Percentiles rank a stretch among this genome's conserved stretches.
Conservation (phyloP, 495 filamentous ascomycete genomes). For the Letharia lupina region DNA sequence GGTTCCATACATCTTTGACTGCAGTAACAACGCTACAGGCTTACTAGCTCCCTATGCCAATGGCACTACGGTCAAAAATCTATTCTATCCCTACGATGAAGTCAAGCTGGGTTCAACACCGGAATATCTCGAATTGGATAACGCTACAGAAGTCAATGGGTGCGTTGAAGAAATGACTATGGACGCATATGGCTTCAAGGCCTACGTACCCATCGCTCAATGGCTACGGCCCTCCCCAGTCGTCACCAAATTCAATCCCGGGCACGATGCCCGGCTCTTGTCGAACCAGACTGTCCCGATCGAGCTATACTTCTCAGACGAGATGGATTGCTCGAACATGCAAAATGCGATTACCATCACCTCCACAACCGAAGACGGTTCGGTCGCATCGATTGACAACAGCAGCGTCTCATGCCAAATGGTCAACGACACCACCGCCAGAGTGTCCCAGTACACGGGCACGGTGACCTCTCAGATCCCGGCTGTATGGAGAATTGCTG, state of each 20-base stretch:
- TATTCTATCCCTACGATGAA: slow-evolving; percentile 47
- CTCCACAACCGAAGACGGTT: slow-evolving; percentile 35
- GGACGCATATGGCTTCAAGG: slow-evolving; percentile 24
- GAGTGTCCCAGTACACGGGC: slow-evolving; percentile 30
- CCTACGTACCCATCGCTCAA: slow-evolving; percentile 23
- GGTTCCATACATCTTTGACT: slow-evolving; percentile 36
- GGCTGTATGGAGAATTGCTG: slow-evolving; percentile 31
- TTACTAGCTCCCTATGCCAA: slow-evolving; percentile 37
- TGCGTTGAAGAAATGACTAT: slow-evolving; percentile 21
- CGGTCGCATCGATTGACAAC: slow-evolving; percentile 27
- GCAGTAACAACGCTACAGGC: slow-evolving; percentile 31
- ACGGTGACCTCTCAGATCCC: slow-evolving; percentile 29
- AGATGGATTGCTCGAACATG: slow-evolving; percentile 50
- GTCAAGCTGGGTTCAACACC: slow-evolving; percentile 29
- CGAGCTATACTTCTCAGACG: slow-evolving; percentile 44
- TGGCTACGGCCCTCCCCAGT: slow-evolving; percentile 26
- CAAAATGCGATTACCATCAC: slow-evolving; percentile 36
- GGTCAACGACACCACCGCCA: slow-evolving; percentile 18
- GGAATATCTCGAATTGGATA: slow-evolving; percentile 23
- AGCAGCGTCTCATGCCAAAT: slow-evolving; percentile 23
- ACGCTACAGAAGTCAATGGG: slow-evolving; percentile 21
- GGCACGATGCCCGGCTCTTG: slow-evolving; percentile 25
- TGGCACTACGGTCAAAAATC: slow-evolving; percentile 39
- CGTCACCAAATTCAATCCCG: slow-evolving; percentile 26
- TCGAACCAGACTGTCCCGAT: slow-evolving; percentile 35